phyloP scores from a whole-genome alignment of 257 asterid species.

The Lithospermum erythrorhizon region DNA sequence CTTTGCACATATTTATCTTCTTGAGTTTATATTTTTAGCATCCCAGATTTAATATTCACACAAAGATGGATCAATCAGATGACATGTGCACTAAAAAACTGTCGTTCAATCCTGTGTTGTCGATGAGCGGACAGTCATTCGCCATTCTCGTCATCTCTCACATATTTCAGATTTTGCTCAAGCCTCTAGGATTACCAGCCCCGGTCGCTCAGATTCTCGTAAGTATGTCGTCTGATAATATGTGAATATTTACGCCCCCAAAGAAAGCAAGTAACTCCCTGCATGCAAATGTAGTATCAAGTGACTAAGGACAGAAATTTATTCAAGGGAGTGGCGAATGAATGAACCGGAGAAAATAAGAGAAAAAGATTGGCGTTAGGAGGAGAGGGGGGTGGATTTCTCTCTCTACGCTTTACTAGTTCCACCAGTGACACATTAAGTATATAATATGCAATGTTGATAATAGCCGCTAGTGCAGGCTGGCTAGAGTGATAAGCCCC shows the following conservation, averaged over 20 bases:
- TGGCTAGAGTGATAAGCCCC: conserved; percentile 86
- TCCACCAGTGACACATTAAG: too few relatives aligned
- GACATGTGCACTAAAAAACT: conserved; percentile 25
- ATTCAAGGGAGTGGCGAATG: too few relatives aligned
- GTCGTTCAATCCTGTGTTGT: conserved; percentile 66
- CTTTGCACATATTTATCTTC: too few relatives aligned
- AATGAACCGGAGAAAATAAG: too few relatives aligned
- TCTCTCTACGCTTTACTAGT: too few relatives aligned
- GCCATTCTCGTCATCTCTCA: conserved; percentile 88
- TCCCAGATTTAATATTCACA: neutral
- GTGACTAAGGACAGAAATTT: too few relatives aligned
- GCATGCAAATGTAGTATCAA: neutral
- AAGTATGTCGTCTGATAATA: conserved; percentile 53
- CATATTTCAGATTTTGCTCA: conserved; percentile 68
- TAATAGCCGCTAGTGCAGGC: conserved; percentile 44
- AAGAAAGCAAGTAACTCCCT: neutral
- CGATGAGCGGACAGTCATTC: conserved; percentile 75
- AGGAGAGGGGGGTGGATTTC: too few relatives aligned
- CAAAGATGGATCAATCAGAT: conserved; percentile 9
- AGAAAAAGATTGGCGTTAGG: too few relatives aligned
- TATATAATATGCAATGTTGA: conserved; percentile 2
- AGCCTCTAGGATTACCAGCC: conserved; percentile 82
- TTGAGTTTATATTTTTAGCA: neutral
- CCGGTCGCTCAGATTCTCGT: conserved; percentile 98
- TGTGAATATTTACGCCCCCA: neutral